Evolutionary conservation across 768 basidiomycete genomes (phyloP), one percentile per base, ranked within the genome.

Genomic region (Hygrophorus russula): DNA sequence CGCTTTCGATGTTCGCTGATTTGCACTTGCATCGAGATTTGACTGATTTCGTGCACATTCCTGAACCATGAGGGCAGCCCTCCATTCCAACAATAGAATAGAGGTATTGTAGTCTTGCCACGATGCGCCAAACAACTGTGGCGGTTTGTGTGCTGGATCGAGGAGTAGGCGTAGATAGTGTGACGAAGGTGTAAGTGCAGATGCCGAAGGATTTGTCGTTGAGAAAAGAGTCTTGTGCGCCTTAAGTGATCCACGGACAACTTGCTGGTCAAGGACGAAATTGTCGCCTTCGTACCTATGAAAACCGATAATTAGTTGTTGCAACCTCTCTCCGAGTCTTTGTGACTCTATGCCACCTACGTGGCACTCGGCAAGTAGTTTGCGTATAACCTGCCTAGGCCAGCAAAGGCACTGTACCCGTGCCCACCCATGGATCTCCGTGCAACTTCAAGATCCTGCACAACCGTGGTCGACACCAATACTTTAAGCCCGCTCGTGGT

Each of bases 201-300:
- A 34, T 12, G 54, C 45, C 0, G 61, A 51, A 0, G 61, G 52
- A 13, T 55, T 49, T 5, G 51, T 49, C 1, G 59, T 49, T 3
- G 62, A 49, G 27, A 61, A 57, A 5, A 73, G 53, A 12, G 47
- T 52, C 13, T 57, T 62, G 52, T 70, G 71, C 0, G 80, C 69
- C 51, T 84, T 87, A 20, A 83, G 59, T 2, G 81, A 80, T 0
- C 80, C 75, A 17, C 82, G 74, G 28, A 82, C 74, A 28, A 84
- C 82, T 59, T 88, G 85, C 38, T 74, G 69, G 50, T 83, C 79
- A 9, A 88, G 68, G 4, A 86, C 79, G 47, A 72, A 86, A 54
- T 88, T 87, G 53, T 88, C 85, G 11, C 84, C 83, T 61, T 87
- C 84, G 49, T 74, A 85, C 2, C 80, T 82, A 47, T 0, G 34